Evolutionary conservation across 2,329 filamentous ascomycete genomes (phyloP).

Genomic region (Calonectria leucothoes): DNA sequence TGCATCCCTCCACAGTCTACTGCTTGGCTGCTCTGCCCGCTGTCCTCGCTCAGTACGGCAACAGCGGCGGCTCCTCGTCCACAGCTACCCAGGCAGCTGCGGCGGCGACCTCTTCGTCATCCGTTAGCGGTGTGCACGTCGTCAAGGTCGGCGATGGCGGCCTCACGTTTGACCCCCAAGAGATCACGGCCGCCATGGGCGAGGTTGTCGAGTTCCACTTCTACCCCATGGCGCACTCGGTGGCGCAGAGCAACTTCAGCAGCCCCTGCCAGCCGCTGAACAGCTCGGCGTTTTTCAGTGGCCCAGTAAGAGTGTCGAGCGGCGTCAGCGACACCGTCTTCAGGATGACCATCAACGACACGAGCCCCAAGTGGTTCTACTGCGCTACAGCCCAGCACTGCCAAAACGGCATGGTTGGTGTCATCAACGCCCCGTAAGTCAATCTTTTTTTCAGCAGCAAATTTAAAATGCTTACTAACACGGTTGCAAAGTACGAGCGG

Average conservation of each 20-base stretch:
- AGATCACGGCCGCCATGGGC: constrained; percentile 62
- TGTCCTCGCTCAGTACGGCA: constrained; percentile 24
- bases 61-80: not conserved
- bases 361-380: constrained; percentile 73
- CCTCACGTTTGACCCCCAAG: constrained; percentile 63
- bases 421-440: constrained; percentile 47
- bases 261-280: constrained; percentile 69
- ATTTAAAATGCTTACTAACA: not conserved
- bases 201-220: constrained; percentile 60
- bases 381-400: constrained; percentile 71
- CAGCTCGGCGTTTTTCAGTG: constrained; percentile 58
- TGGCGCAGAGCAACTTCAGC: constrained; percentile 70
- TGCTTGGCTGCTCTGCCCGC: constrained; percentile 25
- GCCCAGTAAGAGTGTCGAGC: constrained; percentile 24
- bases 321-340: constrained; percentile 34
- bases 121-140: constrained; percentile 25
- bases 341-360: constrained; percentile 45
- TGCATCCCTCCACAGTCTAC: constrained; percentile 31
- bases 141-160: constrained; percentile 40
- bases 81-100: not conserved
- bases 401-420: constrained; percentile 70
- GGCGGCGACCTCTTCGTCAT: not conserved
- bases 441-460: not conserved
- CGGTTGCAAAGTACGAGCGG: constrained; percentile 27
- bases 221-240: constrained; percentile 66